Conservation (phyloP, 139 green algal genomes). For the Pedinophyceae sp. region DNA sequence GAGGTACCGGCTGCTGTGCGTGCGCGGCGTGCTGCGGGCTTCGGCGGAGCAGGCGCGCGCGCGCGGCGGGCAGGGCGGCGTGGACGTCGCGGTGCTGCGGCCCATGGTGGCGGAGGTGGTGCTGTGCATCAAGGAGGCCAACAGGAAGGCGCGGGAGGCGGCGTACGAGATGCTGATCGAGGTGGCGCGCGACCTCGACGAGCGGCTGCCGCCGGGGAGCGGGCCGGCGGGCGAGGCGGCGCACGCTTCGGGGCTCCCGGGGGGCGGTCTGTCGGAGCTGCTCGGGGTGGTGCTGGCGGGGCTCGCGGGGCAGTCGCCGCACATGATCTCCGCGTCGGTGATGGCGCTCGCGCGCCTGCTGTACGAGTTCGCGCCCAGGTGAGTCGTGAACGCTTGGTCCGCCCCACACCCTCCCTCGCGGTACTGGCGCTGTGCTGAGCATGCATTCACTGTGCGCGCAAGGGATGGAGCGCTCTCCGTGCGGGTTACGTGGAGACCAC, state of each 20-base stretch:
- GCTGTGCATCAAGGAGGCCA: slow-evolving; percentile 85
- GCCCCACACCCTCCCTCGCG: neutral
- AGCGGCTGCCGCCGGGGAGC: slow-evolving; percentile 23
- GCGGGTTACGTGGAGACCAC: too few relatives aligned
- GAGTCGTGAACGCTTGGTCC: neutral
- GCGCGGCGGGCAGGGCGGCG: too few relatives aligned
- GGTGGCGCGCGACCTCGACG: slow-evolving; percentile 12
- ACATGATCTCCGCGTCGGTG: slow-evolving; percentile 52
- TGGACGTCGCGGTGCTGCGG: slow-evolving; percentile 28
- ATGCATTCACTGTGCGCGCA: too few relatives aligned
- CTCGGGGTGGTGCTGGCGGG: slow-evolving; percentile 66
- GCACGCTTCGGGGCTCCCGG: slow-evolving; percentile 21
- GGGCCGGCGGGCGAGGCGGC: slow-evolving; percentile 2
- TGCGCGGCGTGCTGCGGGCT: slow-evolving; percentile 19
- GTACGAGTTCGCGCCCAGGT: slow-evolving; percentile 72
- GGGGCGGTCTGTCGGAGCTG: slow-evolving; percentile 15
- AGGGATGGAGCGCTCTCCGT: too few relatives aligned
- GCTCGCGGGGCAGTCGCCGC: slow-evolving; percentile 49
- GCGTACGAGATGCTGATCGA: slow-evolving; percentile 79
- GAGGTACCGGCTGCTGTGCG: slow-evolving; percentile 59
- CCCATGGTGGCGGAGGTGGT: slow-evolving; percentile 76
- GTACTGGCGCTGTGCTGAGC: slow-evolving; percentile 1
- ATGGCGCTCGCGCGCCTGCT: slow-evolving; percentile 81
- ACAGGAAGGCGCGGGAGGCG: slow-evolving; percentile 56
- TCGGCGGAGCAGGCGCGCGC: slow-evolving; percentile 9